Evolutionary conservation across 2,329 filamentous ascomycete genomes (phyloP).

Genomic region (Emmonsia crescens): DNA sequence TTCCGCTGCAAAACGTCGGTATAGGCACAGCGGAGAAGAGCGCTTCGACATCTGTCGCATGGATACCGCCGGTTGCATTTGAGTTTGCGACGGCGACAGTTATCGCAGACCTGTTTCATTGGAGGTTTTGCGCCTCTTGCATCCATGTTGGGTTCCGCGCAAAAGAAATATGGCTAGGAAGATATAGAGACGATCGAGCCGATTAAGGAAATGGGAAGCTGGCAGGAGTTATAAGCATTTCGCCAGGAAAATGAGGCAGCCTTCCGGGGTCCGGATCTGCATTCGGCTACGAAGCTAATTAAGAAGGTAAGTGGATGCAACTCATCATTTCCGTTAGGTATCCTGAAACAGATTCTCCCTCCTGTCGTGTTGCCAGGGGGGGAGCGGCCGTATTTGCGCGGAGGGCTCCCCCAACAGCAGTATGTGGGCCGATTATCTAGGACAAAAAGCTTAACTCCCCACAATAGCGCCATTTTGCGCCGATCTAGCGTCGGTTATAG

Average conservation of each 20-base stretch:
- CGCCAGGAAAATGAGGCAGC: neutral
- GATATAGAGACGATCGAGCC: neutral
- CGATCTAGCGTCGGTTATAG: neutral
- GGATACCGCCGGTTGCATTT: constrained; percentile 31
- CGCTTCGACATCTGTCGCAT: constrained; percentile 31
- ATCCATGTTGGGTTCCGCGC: neutral
- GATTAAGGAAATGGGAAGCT: neutral
- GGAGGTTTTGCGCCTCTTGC: neutral
- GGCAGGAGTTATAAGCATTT: neutral
- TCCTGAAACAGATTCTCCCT: too few species aligned
- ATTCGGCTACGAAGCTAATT: neutral
- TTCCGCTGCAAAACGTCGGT: constrained; percentile 9
- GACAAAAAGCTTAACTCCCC: neutral
- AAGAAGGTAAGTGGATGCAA: neutral
- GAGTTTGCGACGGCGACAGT: constrained; percentile 34
- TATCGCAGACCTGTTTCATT: constrained; percentile 30
- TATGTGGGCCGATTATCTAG: neutral
- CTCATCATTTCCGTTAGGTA: neutral
- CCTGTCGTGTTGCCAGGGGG: too few species aligned
- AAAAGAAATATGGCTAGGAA: neutral
- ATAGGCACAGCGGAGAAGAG: constrained; percentile 31
- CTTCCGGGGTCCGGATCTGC: neutral
- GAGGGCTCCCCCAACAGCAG: neutral
- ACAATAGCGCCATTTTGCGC: neutral
- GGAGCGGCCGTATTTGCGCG: neutral